A percentile compares a stretch with the other conserved stretches of the same genome.
phyloP scores from a whole-genome alignment of 1,284 basidiomycete genomes.

The Austroboletus novae-zelandiae region DNA sequence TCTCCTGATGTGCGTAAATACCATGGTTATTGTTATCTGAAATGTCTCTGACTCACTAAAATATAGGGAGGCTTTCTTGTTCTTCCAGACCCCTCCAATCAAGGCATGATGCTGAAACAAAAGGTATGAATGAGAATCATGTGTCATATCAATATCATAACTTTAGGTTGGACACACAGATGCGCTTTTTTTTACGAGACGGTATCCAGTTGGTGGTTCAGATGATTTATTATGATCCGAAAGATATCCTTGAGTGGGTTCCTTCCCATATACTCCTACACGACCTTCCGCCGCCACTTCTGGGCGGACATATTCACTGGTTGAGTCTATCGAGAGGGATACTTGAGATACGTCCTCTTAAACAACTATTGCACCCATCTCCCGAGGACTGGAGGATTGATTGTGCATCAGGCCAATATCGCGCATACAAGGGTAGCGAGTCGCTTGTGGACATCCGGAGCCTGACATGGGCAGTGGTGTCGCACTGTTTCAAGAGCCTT shows the following conservation, averaged over 20 bases:
- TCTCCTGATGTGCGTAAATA: constrained; percentile 28
- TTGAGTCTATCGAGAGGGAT: constrained; percentile 23
- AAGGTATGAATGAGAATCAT: neutral
- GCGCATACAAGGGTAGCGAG: constrained; percentile 9
- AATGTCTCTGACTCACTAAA: neutral
- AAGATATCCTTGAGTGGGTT: constrained; percentile 20
- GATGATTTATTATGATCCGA: neutral
- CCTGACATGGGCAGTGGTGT: constrained; percentile 28
- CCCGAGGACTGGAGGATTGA: constrained; percentile 7
- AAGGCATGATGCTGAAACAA: constrained; percentile 5
- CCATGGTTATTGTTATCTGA: neutral
- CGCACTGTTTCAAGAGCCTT: constrained; percentile 14
- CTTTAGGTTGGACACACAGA: constrained; percentile 21
- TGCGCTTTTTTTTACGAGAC: constrained; percentile 26
- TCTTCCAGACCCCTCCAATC: neutral
- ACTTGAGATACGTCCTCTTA: constrained; percentile 36
- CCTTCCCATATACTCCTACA: neutral
- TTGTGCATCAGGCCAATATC: constrained; percentile 1
- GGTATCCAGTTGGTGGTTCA: neutral
- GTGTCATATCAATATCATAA: neutral
- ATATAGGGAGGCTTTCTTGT: neutral
- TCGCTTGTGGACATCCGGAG: constrained; percentile 30
- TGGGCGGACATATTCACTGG: constrained; percentile 37
- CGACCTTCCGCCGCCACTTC: constrained; percentile 37
- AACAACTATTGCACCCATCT: constrained; percentile 15